Percentiles rank a stretch among this genome's conserved stretches.
phyloP scores from a whole-genome alignment of 2,329 filamentous ascomycete species.

The Botrytis sinoallii region DNA sequence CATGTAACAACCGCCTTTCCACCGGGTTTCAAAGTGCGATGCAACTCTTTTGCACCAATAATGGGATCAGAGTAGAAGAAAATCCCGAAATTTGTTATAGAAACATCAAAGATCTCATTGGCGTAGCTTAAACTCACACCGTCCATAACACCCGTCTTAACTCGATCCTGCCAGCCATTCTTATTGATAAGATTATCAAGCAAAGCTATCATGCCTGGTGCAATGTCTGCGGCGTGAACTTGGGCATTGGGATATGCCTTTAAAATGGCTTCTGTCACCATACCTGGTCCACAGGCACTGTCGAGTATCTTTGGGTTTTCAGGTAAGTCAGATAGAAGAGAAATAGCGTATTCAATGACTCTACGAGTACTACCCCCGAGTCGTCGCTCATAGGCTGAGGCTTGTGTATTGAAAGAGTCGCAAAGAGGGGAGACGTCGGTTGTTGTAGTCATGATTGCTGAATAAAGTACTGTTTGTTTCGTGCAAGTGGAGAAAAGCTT shows the following conservation, averaged over 20 bases:
- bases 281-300: too few species aligned
- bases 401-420: too few species aligned
- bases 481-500: too few species aligned
- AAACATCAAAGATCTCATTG: not conserved
- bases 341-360: too few species aligned
- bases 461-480: too few species aligned
- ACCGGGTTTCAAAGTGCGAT: slow-evolving; percentile 82
- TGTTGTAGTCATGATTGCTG: too few species aligned
- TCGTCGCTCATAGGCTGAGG: too few species aligned
- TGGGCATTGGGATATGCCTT: not conserved
- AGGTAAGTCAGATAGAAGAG: too few species aligned
- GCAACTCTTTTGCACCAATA: slow-evolving; percentile 73
- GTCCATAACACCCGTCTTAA: not conserved
- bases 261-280: not conserved
- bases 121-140: not conserved
- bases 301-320: too few species aligned
- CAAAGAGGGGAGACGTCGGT: too few species aligned
- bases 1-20: slow-evolving; percentile 52
- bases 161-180: not conserved
- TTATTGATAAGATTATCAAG: not conserved
- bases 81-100: slow-evolving; percentile 4
- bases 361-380: too few species aligned
- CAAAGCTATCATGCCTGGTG: not conserved
- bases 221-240: not conserved
- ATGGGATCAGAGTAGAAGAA: slow-evolving; percentile 41